These are phyloP conservation scores for Solanum bulbocastanum DNA, from an alignment of 257 asterid genomes.

Conservation along the genomic window DNA sequence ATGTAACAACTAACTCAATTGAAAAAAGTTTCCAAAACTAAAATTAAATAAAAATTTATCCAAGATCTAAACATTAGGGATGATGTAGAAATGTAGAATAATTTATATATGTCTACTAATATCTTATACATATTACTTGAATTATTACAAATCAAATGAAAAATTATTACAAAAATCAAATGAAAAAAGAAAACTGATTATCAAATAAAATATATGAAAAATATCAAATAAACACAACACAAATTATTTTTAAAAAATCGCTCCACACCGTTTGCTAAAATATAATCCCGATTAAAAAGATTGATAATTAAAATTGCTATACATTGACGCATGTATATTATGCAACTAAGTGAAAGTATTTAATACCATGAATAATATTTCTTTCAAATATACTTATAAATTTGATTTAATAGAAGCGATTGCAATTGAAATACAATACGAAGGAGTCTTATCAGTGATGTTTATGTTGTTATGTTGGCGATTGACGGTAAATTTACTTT, in stretches of 20 bases:
- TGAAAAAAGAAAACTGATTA: not conserved
- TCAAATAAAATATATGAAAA: not conserved
- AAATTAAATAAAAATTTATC: not conserved
- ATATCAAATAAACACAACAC: not conserved
- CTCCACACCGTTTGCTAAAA: no score
- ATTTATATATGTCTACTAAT: not conserved
- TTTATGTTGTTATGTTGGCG: not conserved
- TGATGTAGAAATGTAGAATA: not conserved
- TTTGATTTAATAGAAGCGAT: not conserved
- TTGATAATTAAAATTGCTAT: not conserved
- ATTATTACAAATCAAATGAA: not conserved
- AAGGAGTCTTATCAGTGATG: not conserved
- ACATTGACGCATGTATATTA: no score
- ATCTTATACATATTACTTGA: not conserved
- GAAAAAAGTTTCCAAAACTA: not conserved
- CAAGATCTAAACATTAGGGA: not conserved
- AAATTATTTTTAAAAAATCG: not conserved
- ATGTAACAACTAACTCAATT: not conserved
- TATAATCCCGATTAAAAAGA: not conserved
- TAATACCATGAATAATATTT: not conserved
- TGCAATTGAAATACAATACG: not conserved
- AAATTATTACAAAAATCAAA: not conserved
- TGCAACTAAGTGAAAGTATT: not conserved
- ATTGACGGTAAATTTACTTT: not conserved
- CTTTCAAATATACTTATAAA: not conserved